Evolutionary conservation across 805 yeast genomes (phyloP).

Genomic region (Suhomyces sp.): DNA sequence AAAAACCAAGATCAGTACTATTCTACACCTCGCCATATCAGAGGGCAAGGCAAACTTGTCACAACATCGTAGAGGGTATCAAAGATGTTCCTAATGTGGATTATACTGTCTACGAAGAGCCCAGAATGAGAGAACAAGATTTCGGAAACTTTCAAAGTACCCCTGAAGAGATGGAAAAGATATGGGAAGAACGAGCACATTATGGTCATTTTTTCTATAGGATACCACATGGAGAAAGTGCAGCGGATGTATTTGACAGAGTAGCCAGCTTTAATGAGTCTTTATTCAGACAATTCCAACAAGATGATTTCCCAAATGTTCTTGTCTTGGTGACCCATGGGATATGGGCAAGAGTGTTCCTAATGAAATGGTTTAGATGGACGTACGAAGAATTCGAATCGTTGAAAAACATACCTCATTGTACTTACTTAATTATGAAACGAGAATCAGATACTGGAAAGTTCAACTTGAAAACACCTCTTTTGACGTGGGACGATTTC

Average conservation of each 20-base stretch:
- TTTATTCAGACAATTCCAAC: slow-evolving; percentile 73
- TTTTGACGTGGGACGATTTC: slow-evolving; percentile 72
- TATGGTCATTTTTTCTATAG: slow-evolving; percentile 82
- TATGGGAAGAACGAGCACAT: slow-evolving; percentile 81
- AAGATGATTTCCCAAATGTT: slow-evolving; percentile 71
- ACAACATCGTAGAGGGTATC: slow-evolving; percentile 62
- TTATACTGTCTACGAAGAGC: slow-evolving; percentile 75
- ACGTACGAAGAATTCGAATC: slow-evolving; percentile 85
- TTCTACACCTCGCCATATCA: slow-evolving; percentile 86
- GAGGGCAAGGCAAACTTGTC: slow-evolving; percentile 81
- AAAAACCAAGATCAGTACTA: slow-evolving; percentile 45
- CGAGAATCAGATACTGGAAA: slow-evolving; percentile 46
- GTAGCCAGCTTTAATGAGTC: slow-evolving; percentile 90
- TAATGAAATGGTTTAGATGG: slow-evolving; percentile 96
- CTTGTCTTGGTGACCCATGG: slow-evolving; percentile 90
- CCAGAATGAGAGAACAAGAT: slow-evolving; percentile 91
- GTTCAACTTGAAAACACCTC: slow-evolving; percentile 57
- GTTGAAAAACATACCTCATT: slow-evolving; percentile 79
- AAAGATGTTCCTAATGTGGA: slow-evolving; percentile 41
- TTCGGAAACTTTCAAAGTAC: slow-evolving; percentile 89
- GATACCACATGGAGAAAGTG: slow-evolving; percentile 92
- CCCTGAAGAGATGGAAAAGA: slow-evolving; percentile 70
- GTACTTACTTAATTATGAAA: slow-evolving; percentile 80
- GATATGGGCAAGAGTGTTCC: slow-evolving; percentile 87
- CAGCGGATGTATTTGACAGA: slow-evolving; percentile 93